These are phyloP conservation scores for Brassica nigra DNA, from an alignment of 345 rosid genomes.

Conservation along the genomic window DNA sequence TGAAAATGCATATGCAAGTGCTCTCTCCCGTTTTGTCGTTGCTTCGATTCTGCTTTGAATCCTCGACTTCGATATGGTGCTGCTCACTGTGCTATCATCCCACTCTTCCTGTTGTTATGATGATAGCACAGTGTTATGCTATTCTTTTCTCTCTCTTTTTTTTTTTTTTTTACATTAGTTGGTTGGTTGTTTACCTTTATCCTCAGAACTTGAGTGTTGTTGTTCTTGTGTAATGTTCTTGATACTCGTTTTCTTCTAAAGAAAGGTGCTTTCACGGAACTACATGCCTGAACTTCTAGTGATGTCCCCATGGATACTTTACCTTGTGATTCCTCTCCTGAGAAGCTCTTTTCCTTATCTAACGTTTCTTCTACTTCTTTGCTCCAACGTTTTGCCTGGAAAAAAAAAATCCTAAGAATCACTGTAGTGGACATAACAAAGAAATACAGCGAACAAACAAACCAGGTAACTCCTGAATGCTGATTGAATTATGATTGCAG, in stretches of 20 bases:
- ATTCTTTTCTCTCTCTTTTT: background rate
- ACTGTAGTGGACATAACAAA: conserved; percentile 7
- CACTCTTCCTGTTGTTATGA: conserved; percentile 65
- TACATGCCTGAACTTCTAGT: conserved; percentile 69
- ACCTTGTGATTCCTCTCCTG: conserved; percentile 17
- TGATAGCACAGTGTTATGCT: conserved; percentile 7
- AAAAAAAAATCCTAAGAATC: background rate
- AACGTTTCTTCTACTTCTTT: conserved; percentile 28
- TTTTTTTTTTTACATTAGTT: background rate
- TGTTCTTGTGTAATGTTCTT: conserved; percentile 48
- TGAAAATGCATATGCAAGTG: conserved; percentile 87
- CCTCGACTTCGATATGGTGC: conserved; percentile 66
- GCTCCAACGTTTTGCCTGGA: conserved; percentile 45
- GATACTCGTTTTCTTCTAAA: conserved; percentile 43
- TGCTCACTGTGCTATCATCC: conserved; percentile 90
- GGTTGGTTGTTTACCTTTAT: conserved; percentile 53
- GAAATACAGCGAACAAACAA: background rate
- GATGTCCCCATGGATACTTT: conserved; percentile 64
- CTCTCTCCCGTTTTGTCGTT: conserved; percentile 74
- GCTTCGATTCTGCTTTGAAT: conserved; percentile 72
- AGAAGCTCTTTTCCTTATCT: conserved; percentile 24
- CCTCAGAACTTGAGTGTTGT: conserved; percentile 48
- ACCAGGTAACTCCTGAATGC: conserved; percentile 75
- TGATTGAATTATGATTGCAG: conserved; percentile 72
- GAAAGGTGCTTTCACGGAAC: conserved; percentile 53